These are phyloP conservation scores for Hsuehochloa calcarea DNA, from an alignment of 176 grass and related monocot species.

Conservation along the genomic window DNA sequence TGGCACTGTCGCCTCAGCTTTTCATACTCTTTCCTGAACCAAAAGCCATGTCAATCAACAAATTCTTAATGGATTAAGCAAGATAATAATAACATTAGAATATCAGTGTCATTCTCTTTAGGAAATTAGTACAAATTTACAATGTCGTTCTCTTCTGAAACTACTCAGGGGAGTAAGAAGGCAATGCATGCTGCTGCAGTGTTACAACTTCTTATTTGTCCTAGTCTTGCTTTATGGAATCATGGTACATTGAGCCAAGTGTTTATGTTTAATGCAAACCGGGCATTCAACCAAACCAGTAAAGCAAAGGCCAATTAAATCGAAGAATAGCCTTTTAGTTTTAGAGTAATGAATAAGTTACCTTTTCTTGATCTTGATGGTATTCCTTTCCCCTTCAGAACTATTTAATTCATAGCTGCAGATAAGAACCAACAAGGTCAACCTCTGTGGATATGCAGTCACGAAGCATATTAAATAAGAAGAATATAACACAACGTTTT, in stretches of 20 bases:
- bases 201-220: not conserved
- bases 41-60: slow-evolving; percentile 23
- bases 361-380: slow-evolving; percentile 74
- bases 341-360: slow-evolving; percentile 31
- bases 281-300: not conserved
- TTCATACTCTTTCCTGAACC: slow-evolving; percentile 91
- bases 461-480: slow-evolving; percentile 1
- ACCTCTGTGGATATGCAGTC: not conserved
- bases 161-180: slow-evolving; percentile 7
- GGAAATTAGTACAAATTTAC: not conserved
- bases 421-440: slow-evolving; percentile 32
- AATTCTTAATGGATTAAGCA: not conserved
- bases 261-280: not conserved
- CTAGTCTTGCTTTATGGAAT: not conserved
- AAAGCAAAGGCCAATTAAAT: not conserved
- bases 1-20: slow-evolving; percentile 80
- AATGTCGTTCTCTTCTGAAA: not conserved
- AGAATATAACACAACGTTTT: not conserved
- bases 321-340: not conserved
- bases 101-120: not conserved
- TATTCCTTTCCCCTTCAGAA: slow-evolving; percentile 62
- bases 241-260: not conserved
- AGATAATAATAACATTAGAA: not conserved
- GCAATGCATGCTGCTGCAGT: not conserved
- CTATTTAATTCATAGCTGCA: slow-evolving; percentile 84